These are phyloP conservation scores for Didymella lethalis DNA, from an alignment of 2,329 filamentous ascomycete genomes.

Conservation along the genomic window DNA sequence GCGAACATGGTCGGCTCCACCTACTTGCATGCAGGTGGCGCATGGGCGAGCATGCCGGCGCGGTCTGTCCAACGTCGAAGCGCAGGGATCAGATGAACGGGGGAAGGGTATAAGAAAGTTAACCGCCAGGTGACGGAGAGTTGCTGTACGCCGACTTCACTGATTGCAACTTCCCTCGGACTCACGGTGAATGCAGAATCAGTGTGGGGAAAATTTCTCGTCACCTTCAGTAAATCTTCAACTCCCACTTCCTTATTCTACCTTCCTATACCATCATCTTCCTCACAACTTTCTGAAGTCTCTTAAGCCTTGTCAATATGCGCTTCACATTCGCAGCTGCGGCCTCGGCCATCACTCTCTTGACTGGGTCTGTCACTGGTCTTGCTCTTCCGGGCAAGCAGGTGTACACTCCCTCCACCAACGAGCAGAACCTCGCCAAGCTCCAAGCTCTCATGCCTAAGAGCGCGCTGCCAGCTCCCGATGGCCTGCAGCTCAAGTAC, in stretches of 20 bases:
- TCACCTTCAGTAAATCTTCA: constrained; percentile 7
- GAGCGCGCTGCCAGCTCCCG: constrained; percentile 41
- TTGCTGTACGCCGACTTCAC: constrained; percentile 27
- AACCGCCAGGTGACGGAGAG: constrained; percentile 25
- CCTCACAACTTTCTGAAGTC: background rate
- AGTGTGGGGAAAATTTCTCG: constrained; percentile 9
- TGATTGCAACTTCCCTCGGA: constrained; percentile 27
- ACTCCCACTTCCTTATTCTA: background rate
- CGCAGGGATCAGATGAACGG: constrained; percentile 30
- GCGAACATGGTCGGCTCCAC: constrained; percentile 32
- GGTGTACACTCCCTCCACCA: constrained; percentile 27
- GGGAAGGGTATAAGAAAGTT: constrained; percentile 40
- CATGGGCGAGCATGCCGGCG: constrained; percentile 36
- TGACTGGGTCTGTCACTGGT: constrained; percentile 31
- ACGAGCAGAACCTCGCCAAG: constrained; percentile 37
- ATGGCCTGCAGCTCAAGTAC: constrained; percentile 53
- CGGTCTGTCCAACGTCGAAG: constrained; percentile 40
- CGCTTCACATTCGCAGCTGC: constrained; percentile 39
- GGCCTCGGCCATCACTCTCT: constrained; percentile 29
- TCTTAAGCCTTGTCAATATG: constrained; percentile 33
- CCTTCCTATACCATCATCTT: background rate
- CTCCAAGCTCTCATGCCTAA: constrained; percentile 32
- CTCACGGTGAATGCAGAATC: constrained; percentile 9
- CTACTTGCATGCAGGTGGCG: constrained; percentile 42
- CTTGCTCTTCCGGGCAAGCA: constrained; percentile 22